Percentiles rank a stretch among this genome's conserved stretches.
Conservation (phyloP, 176 grass and related monocot genomes). For the Bothriochloa decipiens region DNA sequence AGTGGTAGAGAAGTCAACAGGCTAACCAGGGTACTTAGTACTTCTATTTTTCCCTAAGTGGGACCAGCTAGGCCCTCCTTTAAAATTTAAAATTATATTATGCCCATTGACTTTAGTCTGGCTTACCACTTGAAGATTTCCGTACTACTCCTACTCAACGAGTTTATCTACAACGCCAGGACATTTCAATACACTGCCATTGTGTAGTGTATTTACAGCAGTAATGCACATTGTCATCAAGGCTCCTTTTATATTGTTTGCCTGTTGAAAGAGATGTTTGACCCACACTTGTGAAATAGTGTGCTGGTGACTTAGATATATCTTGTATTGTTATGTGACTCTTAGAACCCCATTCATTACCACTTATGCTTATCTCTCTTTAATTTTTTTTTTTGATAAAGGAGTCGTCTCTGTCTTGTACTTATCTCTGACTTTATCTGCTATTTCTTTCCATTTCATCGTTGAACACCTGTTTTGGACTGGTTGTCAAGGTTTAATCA, state of each 20-base stretch:
- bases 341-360: background rate
- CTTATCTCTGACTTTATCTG: background rate
- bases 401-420: background rate
- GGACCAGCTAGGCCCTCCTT: background rate
- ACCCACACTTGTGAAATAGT: background rate
- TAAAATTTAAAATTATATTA: background rate
- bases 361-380: background rate
- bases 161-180: background rate
- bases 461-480: background rate
- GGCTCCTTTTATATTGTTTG: background rate
- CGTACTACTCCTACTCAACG: background rate
- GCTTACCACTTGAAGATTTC: slow-evolving; percentile 9
- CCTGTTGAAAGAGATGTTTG: background rate
- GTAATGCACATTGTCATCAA: background rate
- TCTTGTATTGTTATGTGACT: background rate
- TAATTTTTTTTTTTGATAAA: background rate
- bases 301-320: background rate
- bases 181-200: slow-evolving; percentile 3
- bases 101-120: slow-evolving; percentile 4
- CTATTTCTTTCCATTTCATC: slow-evolving; percentile 10
- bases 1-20: background rate
- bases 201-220: background rate
- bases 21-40: background rate
- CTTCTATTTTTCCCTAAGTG: background rate
- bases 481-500: slow-evolving; percentile 17